A percentile compares a stretch with the other conserved stretches of the same genome.
Evolutionary conservation across 1,139 yeast genomes (phyloP).

Genomic region (Blastobotrys illinoisensis): DNA sequence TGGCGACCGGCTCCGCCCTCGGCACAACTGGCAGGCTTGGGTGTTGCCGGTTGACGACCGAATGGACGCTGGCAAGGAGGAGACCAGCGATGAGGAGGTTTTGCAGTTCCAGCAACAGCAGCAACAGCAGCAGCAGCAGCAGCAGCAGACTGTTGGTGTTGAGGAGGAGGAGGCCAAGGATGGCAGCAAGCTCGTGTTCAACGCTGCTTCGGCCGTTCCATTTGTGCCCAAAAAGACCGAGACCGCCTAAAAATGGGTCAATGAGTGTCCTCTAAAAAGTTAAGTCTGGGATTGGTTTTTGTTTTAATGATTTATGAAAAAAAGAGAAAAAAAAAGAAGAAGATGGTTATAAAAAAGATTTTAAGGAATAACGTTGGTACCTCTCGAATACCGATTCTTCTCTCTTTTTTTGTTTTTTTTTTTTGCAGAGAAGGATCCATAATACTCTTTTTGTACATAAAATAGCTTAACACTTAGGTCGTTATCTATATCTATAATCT

Average conservation of each 20-base stretch:
- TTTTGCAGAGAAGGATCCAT: not conserved
- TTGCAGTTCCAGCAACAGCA: constrained; percentile 4
- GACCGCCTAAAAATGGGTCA: constrained; percentile 4
- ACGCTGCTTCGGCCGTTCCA: constrained; percentile 36
- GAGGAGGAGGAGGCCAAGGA: constrained; percentile 17
- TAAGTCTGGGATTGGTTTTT: not conserved
- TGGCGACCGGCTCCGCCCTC: constrained; percentile 44
- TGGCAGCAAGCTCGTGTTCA: constrained; percentile 29
- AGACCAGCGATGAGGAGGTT: constrained; percentile 21
- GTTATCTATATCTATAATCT: not conserved
- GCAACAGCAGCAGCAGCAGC: constrained; percentile 5
- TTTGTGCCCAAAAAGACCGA: constrained; percentile 30
- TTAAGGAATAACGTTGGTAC: not conserved
- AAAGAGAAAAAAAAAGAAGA: constrained; percentile 1
- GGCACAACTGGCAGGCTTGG: constrained; percentile 43
- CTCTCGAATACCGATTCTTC: not conserved
- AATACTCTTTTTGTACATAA: not conserved
- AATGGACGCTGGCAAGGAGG: constrained; percentile 37
- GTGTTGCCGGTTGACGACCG: constrained; percentile 46
- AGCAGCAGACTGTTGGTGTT: not conserved
- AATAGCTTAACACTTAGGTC: not conserved
- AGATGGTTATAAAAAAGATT: not conserved
- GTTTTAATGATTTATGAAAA: constrained; percentile 1
- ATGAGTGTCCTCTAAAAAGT: not conserved
- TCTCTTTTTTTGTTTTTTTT: constrained; percentile 2